A percentile compares a stretch with the other conserved stretches of the same genome.
phyloP scores from a whole-genome alignment of 345 rosid species.

The Carallia brachiata region DNA sequence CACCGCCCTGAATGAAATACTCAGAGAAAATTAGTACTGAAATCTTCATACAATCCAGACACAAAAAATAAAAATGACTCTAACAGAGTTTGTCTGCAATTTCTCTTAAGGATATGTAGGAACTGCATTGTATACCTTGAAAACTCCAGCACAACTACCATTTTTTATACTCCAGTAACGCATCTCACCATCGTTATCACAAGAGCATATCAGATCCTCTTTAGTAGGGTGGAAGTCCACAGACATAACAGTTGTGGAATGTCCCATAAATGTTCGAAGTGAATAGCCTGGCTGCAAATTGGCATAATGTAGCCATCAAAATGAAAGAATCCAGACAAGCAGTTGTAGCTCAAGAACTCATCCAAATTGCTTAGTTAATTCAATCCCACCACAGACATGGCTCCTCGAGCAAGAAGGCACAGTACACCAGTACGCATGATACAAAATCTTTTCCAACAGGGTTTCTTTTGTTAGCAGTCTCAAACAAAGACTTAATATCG shows the following conservation, averaged over 20 bases:
- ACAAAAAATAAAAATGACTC: neutral
- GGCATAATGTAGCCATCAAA: neutral
- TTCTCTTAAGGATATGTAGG: neutral
- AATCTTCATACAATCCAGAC: neutral
- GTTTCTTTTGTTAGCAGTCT: neutral
- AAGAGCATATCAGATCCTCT: slow-evolving; percentile 67
- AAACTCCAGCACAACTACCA: slow-evolving; percentile 55
- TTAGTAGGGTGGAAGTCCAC: slow-evolving; percentile 68
- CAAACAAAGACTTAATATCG: neutral
- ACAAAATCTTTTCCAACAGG: neutral
- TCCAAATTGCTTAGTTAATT: neutral
- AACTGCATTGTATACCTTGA: slow-evolving; percentile 38
- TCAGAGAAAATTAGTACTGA: neutral
- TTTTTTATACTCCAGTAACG: slow-evolving; percentile 75
- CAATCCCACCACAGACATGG: neutral
- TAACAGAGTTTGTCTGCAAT: neutral
- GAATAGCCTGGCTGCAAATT: slow-evolving; percentile 54
- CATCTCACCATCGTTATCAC: slow-evolving; percentile 55
- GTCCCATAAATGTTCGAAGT: slow-evolving; percentile 53
- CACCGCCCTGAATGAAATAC: slow-evolving; percentile 43
- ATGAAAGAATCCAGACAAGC: neutral
- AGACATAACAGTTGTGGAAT: slow-evolving; percentile 59
- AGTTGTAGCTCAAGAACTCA: neutral
- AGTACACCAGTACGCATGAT: neutral
- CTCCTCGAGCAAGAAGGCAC: neutral